phyloP scores from a whole-genome alignment of 177 flowering plant genomes.

The Telopea speciosissima region DNA sequence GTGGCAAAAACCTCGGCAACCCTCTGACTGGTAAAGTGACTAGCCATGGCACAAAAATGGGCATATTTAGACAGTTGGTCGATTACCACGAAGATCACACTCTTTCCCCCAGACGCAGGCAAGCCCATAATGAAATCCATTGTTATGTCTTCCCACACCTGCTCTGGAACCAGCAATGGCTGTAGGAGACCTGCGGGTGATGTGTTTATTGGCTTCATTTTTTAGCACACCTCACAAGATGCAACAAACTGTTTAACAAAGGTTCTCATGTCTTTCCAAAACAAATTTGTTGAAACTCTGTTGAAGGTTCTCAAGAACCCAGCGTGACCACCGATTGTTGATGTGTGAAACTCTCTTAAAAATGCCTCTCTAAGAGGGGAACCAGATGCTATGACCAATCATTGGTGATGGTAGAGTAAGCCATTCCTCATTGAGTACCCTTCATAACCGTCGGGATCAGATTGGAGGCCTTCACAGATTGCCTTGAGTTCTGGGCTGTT shows the following conservation, averaged over 20 bases:
- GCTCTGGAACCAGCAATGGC: background rate
- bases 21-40: background rate
- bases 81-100: background rate
- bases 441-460: too few relatives aligned
- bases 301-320: background rate
- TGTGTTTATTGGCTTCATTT: background rate
- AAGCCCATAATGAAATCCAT: conserved; percentile 10
- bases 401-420: too few relatives aligned
- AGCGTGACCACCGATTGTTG: background rate
- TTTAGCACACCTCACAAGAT: conserved; percentile 6
- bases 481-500: too few relatives aligned
- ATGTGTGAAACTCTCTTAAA: background rate
- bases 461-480: too few relatives aligned
- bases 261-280: background rate
- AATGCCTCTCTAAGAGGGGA: background rate
- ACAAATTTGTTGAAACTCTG: background rate
- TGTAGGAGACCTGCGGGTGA: background rate
- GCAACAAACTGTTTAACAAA: background rate
- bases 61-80: background rate
- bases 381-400: too few relatives aligned
- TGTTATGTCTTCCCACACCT: background rate
- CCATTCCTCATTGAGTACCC: too few relatives aligned
- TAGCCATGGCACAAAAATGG: background rate
- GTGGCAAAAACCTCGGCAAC: background rate
- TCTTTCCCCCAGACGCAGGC: background rate